Conservation (phyloP, 192 early-diverging fungal species). For the Ramicandelaber brevisporus region DNA sequence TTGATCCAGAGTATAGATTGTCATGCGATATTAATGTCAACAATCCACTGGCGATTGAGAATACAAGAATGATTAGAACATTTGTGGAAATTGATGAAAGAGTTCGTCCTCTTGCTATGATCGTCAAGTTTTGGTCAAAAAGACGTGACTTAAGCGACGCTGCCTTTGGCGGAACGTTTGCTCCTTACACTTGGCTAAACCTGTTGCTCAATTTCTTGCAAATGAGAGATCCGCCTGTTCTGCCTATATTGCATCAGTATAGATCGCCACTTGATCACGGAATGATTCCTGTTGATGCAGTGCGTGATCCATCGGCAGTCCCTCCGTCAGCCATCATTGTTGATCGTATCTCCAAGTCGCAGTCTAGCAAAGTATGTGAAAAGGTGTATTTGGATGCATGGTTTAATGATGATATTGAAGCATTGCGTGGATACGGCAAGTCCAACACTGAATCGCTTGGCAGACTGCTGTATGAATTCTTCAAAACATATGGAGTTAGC, state of each 20-base stretch:
- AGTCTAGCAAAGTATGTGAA: slow-evolving; percentile 3
- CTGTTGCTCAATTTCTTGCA: slow-evolving; percentile 86
- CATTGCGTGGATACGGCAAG: slow-evolving; percentile 33
- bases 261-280: slow-evolving; percentile 1
- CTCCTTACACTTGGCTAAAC: slow-evolving; percentile 86
- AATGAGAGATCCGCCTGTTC: slow-evolving; percentile 61
- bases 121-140: slow-evolving; percentile 86
- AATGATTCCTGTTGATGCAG: background rate
- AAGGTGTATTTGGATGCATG: slow-evolving; percentile 29
- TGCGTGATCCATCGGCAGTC: no score
- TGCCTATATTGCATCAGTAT: slow-evolving; percentile 65
- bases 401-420: slow-evolving; percentile 46
- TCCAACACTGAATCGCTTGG: slow-evolving; percentile 54
- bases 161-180: slow-evolving; percentile 79
- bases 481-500: slow-evolving; percentile 52
- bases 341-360: slow-evolving; percentile 4
- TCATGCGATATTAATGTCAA: slow-evolving; percentile 89
- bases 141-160: slow-evolving; percentile 70
- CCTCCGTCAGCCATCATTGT: no score
- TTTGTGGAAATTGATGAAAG: slow-evolving; percentile 72
- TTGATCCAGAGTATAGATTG: slow-evolving; percentile 68
- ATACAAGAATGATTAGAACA: slow-evolving; percentile 68
- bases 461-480: slow-evolving; percentile 60
- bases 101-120: slow-evolving; percentile 69
- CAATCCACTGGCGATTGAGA: slow-evolving; percentile 69